Base-by-base conservation (phyloP, 2,329 filamentous ascomycete genomes). In the Ophiostoma sp. region DNA sequence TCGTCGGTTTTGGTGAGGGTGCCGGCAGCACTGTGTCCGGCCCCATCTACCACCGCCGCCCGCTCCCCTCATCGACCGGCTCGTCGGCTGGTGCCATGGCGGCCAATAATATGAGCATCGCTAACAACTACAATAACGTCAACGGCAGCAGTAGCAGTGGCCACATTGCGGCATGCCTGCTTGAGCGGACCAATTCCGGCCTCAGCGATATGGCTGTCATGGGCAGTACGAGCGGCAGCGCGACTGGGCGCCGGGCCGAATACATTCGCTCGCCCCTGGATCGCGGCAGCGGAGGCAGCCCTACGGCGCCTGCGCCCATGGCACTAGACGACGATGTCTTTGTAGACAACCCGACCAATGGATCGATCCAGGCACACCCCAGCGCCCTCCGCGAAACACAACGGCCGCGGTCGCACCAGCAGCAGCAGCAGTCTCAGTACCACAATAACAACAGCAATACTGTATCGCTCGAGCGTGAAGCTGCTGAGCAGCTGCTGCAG, bases 1-100 rank as follows among this genome's bases (percentile, higher is more conserved):
- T 97, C 5, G 94, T 97, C 9, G 94, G 90, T 0, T 97, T 97
- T 73, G 94, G 94, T 65, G 93, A 97, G 77, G 94, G 93, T 45
- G 93, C 94, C 9, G 91, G 89, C 73, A 92, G 90, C 76, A 92
- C 92, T 5, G 88, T 93, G 69, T 92, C 88, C 70, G 92, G 92
- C 0, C 91, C 91, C 52, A 90, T 90, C 75, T 84, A 90, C 79
- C 81, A 85, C 76, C 79, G 84, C 70, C 76, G 84, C 64, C 77
- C 81, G 66, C 77, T 78, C 71, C 81, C 80, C 72, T 60, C 60
- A 6, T 36, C 64, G 5, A 36, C 58, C 1, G 42, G 42, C 11
- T 63, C 66, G 73, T 70, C 76, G 66, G 73, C 72, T 5, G 78
- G 68, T 74, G 75, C 71, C 74, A 78, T 71, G 70, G 73, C 52